Conservation (phyloP, 176 grass and related monocot genomes). For the Aegilops tauschii region DNA sequence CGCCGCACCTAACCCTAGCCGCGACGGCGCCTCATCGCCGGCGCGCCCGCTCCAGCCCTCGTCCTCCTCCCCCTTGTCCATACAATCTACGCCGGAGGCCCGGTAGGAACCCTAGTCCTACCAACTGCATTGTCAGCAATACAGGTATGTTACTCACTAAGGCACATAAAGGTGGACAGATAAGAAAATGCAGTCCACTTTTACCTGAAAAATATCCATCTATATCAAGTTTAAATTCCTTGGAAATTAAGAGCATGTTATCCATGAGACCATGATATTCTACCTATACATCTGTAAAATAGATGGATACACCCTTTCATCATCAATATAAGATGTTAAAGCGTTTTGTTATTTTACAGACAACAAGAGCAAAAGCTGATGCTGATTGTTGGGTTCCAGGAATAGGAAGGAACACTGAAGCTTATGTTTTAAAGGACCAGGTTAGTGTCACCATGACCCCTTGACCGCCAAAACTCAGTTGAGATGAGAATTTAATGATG, state of each 20-base stretch:
- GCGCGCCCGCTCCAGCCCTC: too few species aligned
- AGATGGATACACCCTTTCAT: neutral
- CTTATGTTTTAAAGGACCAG: slow-evolving; percentile 72
- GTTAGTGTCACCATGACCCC: slow-evolving; percentile 20
- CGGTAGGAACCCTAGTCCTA: too few species aligned
- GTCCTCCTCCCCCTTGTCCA: too few species aligned
- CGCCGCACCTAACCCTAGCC: too few species aligned
- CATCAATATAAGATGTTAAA: neutral
- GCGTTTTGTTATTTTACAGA: neutral
- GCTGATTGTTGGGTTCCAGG: slow-evolving; percentile 37
- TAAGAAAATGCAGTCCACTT: neutral
- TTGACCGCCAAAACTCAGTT: neutral
- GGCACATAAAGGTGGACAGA: neutral
- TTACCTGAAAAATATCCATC: slow-evolving; percentile 83
- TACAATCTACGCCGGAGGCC: too few species aligned
- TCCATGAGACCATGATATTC: slow-evolving; percentile 94
- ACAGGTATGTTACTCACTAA: neutral
- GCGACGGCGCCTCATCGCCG: too few species aligned
- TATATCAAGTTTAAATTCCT: slow-evolving; percentile 72
- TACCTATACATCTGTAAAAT: slow-evolving; percentile 14
- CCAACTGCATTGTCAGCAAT: neutral
- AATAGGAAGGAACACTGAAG: slow-evolving; percentile 58
- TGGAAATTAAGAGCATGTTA: slow-evolving; percentile 67
- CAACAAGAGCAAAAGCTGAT: neutral
- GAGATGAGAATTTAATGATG: neutral